A percentile compares a stretch with the other conserved stretches of the same genome.
phyloP scores from a whole-genome alignment of 768 basidiomycete species.

The Basidioascus undulatus region DNA sequence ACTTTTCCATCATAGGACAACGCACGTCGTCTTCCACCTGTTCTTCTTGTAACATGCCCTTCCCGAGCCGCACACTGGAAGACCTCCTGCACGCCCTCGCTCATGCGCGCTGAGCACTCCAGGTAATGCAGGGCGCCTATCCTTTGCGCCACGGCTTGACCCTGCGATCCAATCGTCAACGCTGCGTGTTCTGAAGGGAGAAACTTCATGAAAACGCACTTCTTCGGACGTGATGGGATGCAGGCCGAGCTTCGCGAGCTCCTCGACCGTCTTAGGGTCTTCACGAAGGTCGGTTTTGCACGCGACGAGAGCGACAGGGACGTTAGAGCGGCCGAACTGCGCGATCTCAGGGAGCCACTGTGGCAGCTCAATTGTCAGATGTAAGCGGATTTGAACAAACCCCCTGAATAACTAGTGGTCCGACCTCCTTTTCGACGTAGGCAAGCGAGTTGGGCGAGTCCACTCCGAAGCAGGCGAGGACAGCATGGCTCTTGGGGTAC shows the following conservation, averaged over 20 bases:
- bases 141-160: constrained; percentile 83
- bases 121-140: constrained; percentile 91
- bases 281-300: constrained; percentile 97
- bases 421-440: constrained; percentile 99
- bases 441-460: constrained; percentile 95
- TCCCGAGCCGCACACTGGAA: constrained; percentile 97
- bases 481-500: constrained; percentile 99
- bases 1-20: constrained; percentile 13
- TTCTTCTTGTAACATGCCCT: no score
- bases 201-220: constrained; percentile 21
- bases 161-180: constrained; percentile 25
- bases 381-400: neutral
- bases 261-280: constrained; percentile 75
- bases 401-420: constrained; percentile 14
- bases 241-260: constrained; percentile 81
- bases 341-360: constrained; percentile 98
- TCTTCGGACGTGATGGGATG: constrained; percentile 83
- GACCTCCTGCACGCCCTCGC: constrained; percentile 89
- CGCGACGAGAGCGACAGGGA: constrained; percentile 90
- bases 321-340: constrained; percentile 78
- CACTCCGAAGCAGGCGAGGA: constrained; percentile 94
- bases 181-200: no score
- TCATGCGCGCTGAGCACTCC: constrained; percentile 88
- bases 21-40: constrained; percentile 10
- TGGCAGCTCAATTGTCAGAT: constrained; percentile 1